Conservation (phyloP, 192 early-diverging fungal species). For the Podila verticillata region DNA sequence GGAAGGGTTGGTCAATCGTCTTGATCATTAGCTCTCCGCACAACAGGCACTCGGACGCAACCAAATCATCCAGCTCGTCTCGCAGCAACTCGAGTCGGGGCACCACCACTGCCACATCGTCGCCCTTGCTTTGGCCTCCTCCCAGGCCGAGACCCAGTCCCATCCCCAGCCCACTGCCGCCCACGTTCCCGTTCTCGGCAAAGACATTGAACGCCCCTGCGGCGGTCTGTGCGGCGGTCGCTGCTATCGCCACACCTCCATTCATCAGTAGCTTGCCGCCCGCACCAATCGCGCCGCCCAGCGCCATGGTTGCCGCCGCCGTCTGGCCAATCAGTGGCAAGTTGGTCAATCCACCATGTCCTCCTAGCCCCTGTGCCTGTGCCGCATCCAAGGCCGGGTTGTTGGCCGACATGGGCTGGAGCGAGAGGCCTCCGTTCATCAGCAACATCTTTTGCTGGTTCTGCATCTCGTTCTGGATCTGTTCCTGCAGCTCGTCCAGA, state of each 20-base stretch:
- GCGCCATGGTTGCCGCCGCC: slow-evolving; percentile 44
- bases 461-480: slow-evolving; percentile 61
- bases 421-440: slow-evolving; percentile 23
- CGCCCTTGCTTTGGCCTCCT: slow-evolving; percentile 23
- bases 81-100: slow-evolving; percentile 57
- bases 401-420: slow-evolving; percentile 21
- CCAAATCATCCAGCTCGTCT: slow-evolving; percentile 58
- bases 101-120: slow-evolving; percentile 58
- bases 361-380: slow-evolving; percentile 8
- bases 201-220: slow-evolving; percentile 60
- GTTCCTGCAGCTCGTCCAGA: slow-evolving; percentile 68
- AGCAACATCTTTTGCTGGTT: slow-evolving; percentile 40
- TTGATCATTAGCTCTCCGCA: slow-evolving; percentile 97
- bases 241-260: slow-evolving; percentile 41
- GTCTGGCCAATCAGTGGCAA: slow-evolving; percentile 42
- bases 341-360: slow-evolving; percentile 12
- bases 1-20: slow-evolving; percentile 84
- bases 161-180: slow-evolving; percentile 9
- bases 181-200: slow-evolving; percentile 13
- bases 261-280: slow-evolving; percentile 44
- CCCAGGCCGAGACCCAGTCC: not conserved
- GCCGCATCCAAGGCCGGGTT: slow-evolving; percentile 20
- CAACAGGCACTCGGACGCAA: slow-evolving; percentile 85
- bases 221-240: slow-evolving; percentile 40
- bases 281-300: slow-evolving; percentile 41